phyloP scores from a whole-genome alignment of 2,329 filamentous ascomycete species.

The Penicillium sp. region DNA sequence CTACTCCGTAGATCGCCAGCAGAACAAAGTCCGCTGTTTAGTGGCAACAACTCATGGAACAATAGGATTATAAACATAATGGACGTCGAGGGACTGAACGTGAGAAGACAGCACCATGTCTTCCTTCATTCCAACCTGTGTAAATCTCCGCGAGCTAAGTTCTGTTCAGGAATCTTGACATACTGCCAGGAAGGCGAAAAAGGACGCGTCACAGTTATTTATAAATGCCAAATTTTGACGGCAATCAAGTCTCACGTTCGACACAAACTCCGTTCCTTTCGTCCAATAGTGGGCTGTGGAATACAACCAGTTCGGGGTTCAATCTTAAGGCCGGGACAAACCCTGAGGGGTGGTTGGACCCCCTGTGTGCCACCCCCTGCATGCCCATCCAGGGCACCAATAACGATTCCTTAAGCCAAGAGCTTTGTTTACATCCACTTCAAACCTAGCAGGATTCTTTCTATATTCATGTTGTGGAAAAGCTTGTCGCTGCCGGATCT shows the following conservation, averaged over 20 bases:
- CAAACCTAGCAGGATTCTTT: background rate
- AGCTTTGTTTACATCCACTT: conserved; percentile 1
- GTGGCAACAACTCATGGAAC: background rate
- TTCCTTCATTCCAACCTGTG: conserved; percentile 16
- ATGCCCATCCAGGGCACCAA: background rate
- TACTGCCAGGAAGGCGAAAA: conserved; percentile 6
- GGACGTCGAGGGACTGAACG: background rate
- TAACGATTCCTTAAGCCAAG: background rate
- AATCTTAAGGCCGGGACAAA: background rate
- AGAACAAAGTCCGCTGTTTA: background rate
- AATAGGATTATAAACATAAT: background rate
- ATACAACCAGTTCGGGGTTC: background rate
- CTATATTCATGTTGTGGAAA: background rate
- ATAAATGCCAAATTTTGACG: background rate
- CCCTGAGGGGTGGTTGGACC: background rate
- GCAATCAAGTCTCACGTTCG: background rate
- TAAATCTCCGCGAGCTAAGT: conserved; percentile 13
- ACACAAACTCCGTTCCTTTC: no score
- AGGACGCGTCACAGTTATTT: background rate
- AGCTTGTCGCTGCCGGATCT: background rate
- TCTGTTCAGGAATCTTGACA: conserved; percentile 11
- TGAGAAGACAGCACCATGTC: background rate
- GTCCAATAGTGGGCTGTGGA: background rate
- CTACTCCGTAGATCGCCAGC: background rate
- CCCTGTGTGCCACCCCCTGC: conserved; percentile 4